Percentiles rank a stretch among this genome's conserved stretches.
phyloP scores from a whole-genome alignment of 192 early-diverging fungal species.

The Entomortierella parvispora region DNA sequence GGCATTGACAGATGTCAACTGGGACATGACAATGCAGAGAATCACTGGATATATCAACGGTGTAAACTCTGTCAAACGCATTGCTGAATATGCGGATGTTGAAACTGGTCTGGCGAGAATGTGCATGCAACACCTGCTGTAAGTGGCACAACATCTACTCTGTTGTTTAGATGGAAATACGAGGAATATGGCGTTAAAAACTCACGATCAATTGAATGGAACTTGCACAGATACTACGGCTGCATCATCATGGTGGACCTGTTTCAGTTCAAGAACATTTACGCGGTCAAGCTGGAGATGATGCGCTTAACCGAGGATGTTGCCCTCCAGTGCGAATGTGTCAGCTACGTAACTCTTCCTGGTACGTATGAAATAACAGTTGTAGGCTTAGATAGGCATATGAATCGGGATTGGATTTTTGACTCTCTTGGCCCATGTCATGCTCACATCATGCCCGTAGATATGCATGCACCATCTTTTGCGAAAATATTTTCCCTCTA shows the following conservation, averaged over 20 bases:
- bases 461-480: slow-evolving; percentile 67
- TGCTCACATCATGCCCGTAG: slow-evolving; percentile 6
- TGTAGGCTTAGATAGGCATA: too few species aligned
- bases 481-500: slow-evolving; percentile 82
- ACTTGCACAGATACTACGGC: slow-evolving; percentile 78
- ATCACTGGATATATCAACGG: slow-evolving; percentile 88
- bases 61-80: slow-evolving; percentile 82
- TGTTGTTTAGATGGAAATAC: too few species aligned
- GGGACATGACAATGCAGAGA: slow-evolving; percentile 91
- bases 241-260: slow-evolving; percentile 92
- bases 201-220: slow-evolving; percentile 4
- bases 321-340: slow-evolving; percentile 80
- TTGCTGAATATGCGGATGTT: slow-evolving; percentile 84
- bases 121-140: slow-evolving; percentile 91
- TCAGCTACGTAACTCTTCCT: slow-evolving; percentile 73
- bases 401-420: too few species aligned
- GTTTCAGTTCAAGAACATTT: slow-evolving; percentile 96
- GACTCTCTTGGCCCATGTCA: neutral
- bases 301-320: slow-evolving; percentile 67
- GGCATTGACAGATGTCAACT: slow-evolving; percentile 75
- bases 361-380: slow-evolving; percentile 16
- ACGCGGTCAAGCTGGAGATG: slow-evolving; percentile 74
- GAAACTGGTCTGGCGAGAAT: slow-evolving; percentile 76
- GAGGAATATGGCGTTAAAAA: too few species aligned
- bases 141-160: slow-evolving; percentile 35